Base-by-base conservation (phyloP, 1,139 yeast genomes). In the Debaryomyces nepalensis region DNA sequence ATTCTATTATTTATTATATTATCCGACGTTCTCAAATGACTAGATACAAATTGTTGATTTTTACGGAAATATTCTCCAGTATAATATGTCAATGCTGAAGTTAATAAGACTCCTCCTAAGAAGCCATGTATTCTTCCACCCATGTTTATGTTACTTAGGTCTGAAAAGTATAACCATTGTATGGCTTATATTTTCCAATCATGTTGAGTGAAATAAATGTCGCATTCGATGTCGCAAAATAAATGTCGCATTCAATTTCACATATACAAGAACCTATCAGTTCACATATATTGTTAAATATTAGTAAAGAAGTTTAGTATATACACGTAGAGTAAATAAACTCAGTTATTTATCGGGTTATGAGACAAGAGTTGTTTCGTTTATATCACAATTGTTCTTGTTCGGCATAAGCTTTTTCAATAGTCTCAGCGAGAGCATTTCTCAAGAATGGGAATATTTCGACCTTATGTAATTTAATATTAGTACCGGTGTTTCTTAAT, bases 81-180 rank as follows among this genome's bases (percentile, higher is more conserved):
- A 47, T 80, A 75, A 58, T 85, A 85, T 2, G 87, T 78, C 16
- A 82, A 59, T 2, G 87, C 75, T 0, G 88, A 75, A 5, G 91
- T 80, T 38, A 84, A 69, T 23, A 84, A 69, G 3, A 82, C 82
- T 26, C 95, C 89, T 50, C 70, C 84, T 29, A 87, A 64, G 51
- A 86, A 81, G 1, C 95, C 93, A 50, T 81, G 82, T 45, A 82
- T 73, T 64, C 89, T 77, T 39, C 88, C 86, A 61, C 80, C 80
- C 84, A 79, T 77, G 11, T 14, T 41, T 10, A n/a, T 16, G 10
- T 23, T 18, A 16, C 18, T 14, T 9, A 12, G 15, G 8, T 15
- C n/a, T 29, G 3, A 18, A 23, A n/a, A 22, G 11, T 19, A 11
- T 6, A n/a, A 21, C 10, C 15, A 15, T 31, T 31, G 24, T 11